These are phyloP conservation scores for Aspergillus amoenus DNA, from an alignment of 2,329 filamentous ascomycete species.

Conservation along the genomic window DNA sequence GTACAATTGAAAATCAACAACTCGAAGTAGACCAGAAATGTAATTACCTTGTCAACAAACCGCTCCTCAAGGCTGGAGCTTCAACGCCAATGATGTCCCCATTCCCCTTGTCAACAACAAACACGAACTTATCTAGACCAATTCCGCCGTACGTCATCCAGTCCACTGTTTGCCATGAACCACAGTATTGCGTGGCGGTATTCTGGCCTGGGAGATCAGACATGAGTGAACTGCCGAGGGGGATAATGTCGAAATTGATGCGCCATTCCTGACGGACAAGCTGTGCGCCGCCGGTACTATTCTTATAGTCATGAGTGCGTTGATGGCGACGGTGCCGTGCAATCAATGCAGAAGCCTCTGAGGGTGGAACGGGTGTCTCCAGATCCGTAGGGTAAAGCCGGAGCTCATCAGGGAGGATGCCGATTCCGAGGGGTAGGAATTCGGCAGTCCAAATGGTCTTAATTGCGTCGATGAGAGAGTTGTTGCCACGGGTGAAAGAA, in stretches of 20 bases:
- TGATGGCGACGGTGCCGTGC: background rate
- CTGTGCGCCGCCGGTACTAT: background rate
- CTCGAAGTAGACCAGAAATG: no score
- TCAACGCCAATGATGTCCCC: slow-evolving; percentile 32
- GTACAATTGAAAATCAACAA: no score
- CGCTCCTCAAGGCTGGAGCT: slow-evolving; percentile 34
- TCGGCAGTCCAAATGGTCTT: slow-evolving; percentile 11
- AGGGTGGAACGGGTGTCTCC: slow-evolving; percentile 1
- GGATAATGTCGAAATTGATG: slow-evolving; percentile 22
- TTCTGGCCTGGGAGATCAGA: slow-evolving; percentile 31
- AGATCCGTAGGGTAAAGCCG: slow-evolving; percentile 20
- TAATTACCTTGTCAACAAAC: background rate
- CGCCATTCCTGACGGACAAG: slow-evolving; percentile 23
- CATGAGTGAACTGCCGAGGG: slow-evolving; percentile 13
- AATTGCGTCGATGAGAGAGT: slow-evolving; percentile 17
- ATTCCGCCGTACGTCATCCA: slow-evolving; percentile 39
- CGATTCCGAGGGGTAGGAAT: slow-evolving; percentile 12
- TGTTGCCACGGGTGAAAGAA: slow-evolving; percentile 16
- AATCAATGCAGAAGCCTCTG: slow-evolving; percentile 1
- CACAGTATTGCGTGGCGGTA: slow-evolving; percentile 24
- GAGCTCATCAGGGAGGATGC: slow-evolving; percentile 17
- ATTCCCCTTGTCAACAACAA: slow-evolving; percentile 25
- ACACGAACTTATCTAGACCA: slow-evolving; percentile 33
- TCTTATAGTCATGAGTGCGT: background rate
- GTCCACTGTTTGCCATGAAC: slow-evolving; percentile 34